These are phyloP conservation scores for Xylaria cubensis DNA, from an alignment of 495 filamentous ascomycete genomes.

Conservation along the genomic window DNA sequence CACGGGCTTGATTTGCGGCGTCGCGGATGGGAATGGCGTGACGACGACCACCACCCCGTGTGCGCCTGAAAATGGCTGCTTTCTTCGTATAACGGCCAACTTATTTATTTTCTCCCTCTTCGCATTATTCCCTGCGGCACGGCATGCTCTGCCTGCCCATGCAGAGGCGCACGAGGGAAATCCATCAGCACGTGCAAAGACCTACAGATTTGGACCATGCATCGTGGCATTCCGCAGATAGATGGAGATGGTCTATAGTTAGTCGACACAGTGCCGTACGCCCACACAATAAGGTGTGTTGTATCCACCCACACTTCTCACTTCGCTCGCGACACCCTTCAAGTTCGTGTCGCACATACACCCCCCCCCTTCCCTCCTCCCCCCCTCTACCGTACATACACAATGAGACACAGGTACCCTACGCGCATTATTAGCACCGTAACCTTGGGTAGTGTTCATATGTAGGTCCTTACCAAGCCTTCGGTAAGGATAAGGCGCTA, in stretches of 20 bases:
- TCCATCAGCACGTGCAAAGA: conserved; percentile 20
- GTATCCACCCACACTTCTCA: not conserved
- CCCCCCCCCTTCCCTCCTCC: not conserved
- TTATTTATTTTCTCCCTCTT: not conserved
- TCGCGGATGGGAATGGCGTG: not conserved
- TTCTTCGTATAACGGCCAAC: conserved; percentile 11
- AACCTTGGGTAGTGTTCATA: conserved; percentile 22
- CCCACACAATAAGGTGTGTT: not conserved
- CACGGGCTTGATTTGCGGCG: not conserved
- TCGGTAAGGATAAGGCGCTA: conserved; percentile 19
- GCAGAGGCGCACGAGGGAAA: not conserved
- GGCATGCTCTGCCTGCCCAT: not conserved
- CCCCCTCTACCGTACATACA: not conserved
- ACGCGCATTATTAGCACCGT: conserved; percentile 10
- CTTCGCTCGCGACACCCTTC: not conserved
- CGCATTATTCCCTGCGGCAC: not conserved
- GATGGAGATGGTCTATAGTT: conserved; percentile 11
- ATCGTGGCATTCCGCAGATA: conserved; percentile 11
- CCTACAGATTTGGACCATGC: conserved; percentile 24
- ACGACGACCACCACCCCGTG: not conserved
- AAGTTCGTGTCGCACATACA: not conserved
- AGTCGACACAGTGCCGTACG: not conserved
- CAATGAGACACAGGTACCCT: not conserved
- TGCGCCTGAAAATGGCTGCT: conserved; percentile 1
- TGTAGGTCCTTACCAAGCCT: conserved; percentile 29